These are phyloP conservation scores for Beauveria rudraprayagi DNA, from an alignment of 2,329 filamentous ascomycete species.

Conservation along the genomic window DNA sequence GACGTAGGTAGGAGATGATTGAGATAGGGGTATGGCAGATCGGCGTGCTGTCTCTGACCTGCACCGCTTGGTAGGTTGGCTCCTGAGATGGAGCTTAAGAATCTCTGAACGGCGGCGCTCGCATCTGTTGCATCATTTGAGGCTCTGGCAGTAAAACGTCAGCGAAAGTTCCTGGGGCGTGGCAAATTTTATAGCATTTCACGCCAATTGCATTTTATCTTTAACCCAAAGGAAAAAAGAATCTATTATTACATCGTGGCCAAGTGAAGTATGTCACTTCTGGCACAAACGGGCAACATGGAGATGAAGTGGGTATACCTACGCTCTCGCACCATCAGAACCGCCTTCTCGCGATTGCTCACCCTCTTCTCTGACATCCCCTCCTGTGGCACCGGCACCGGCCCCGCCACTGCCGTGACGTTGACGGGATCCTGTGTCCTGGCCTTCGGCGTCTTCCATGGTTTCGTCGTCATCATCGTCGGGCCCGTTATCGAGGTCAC, in stretches of 20 bases:
- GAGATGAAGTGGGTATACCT: conserved; percentile 53
- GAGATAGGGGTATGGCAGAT: conserved; percentile 71
- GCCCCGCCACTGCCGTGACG: conserved; percentile 67
- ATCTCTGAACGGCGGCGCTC: conserved; percentile 73
- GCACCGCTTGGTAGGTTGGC: conserved; percentile 31
- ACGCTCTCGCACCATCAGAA: conserved; percentile 97
- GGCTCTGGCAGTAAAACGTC: conserved; percentile 44
- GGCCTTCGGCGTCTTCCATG: conserved; percentile 57
- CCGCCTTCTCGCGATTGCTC: conserved; percentile 83
- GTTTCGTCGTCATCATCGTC: conserved; percentile 55
- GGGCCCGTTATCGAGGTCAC: conserved; percentile 38
- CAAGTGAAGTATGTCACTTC: conserved; percentile 4
- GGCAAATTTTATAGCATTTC: background rate
- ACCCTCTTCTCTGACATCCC: conserved; percentile 85
- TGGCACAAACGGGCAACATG: conserved; percentile 12
- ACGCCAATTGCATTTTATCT: conserved; percentile 8
- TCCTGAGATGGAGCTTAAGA: conserved; percentile 72
- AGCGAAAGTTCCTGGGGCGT: conserved; percentile 24
- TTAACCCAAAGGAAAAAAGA: conserved; percentile 2
- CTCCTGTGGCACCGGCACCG: conserved; percentile 78
- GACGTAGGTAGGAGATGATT: conserved; percentile 75
- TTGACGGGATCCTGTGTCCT: conserved; percentile 45
- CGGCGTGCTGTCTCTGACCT: conserved; percentile 27
- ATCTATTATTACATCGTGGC: conserved; percentile 11
- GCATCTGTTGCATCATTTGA: conserved; percentile 57